Evolutionary conservation across 345 rosid genomes (phyloP).

Genomic region (Streptanthus diversifolius): DNA sequence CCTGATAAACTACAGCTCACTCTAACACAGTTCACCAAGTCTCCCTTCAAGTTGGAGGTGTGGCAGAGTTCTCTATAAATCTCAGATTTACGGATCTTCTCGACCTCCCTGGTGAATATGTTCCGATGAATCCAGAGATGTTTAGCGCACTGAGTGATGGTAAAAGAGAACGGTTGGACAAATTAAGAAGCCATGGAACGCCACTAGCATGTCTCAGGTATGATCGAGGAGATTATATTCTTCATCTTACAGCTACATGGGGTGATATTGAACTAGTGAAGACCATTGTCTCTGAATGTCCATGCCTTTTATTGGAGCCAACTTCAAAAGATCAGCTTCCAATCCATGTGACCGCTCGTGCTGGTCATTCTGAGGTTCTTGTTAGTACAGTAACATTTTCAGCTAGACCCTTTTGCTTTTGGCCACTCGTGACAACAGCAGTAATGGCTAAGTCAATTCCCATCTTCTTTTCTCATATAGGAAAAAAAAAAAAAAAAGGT

Average conservation of each 20-base stretch:
- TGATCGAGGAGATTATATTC: background rate
- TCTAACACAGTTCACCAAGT: background rate
- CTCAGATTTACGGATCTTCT: background rate
- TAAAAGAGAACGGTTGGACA: background rate
- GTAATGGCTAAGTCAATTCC: too few species aligned
- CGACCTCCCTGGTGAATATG: background rate
- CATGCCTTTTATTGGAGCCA: background rate
- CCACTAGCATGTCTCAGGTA: background rate
- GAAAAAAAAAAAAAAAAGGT: too few species aligned
- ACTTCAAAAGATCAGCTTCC: background rate
- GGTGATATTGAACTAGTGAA: background rate
- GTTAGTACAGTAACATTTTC: background rate
- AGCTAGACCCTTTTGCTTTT: too few species aligned
- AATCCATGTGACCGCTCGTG: slow-evolving; percentile 22
- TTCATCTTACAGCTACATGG: slow-evolving; percentile 11
- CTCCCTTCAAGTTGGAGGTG: background rate
- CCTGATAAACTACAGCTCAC: background rate
- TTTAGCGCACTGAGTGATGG: background rate
- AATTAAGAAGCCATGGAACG: background rate
- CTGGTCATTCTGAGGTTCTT: background rate
- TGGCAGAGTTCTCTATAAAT: background rate
- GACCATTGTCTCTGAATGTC: background rate
- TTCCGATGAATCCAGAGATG: background rate
- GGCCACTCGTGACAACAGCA: too few species aligned
- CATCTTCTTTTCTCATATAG: too few species aligned